These are phyloP conservation scores for Phytophthora pluvialis DNA, from an alignment of 352 stramenopile genomes.

Conservation along the genomic window DNA sequence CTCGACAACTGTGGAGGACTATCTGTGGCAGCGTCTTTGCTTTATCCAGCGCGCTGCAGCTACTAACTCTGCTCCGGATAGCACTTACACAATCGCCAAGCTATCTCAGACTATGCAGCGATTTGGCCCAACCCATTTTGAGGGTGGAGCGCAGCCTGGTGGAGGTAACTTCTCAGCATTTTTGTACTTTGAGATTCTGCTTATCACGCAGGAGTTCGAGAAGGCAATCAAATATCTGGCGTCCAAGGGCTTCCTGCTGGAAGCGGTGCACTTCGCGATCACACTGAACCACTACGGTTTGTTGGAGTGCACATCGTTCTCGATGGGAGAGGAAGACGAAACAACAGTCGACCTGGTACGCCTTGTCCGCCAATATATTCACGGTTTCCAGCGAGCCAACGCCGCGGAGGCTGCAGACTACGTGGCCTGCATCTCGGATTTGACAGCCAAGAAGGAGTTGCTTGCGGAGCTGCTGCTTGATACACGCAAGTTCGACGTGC, in stretches of 20 bases:
- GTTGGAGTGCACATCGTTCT: constrained; percentile 63
- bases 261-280: constrained; percentile 84
- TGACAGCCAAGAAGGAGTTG: constrained; percentile 70
- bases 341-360: constrained; percentile 68
- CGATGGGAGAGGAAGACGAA: constrained; percentile 67
- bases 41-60: constrained; percentile 68
- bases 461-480: constrained; percentile 80
- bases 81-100: constrained; percentile 65
- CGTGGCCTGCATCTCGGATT: constrained; percentile 71
- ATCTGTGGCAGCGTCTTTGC: constrained; percentile 85
- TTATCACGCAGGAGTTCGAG: constrained; percentile 84
- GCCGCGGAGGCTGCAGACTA: constrained; percentile 83
- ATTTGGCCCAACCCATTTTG: constrained; percentile 78
- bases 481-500: constrained; percentile 79
- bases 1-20: constrained; percentile 85
- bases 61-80: constrained; percentile 50
- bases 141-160: constrained; percentile 45
- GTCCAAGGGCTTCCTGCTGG: constrained; percentile 75
- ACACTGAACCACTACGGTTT: constrained; percentile 83
- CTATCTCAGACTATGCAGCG: constrained; percentile 79
- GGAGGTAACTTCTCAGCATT: constrained; percentile 62
- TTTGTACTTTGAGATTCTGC: constrained; percentile 82
- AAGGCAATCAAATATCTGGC: constrained; percentile 83
- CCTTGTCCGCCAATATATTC: constrained; percentile 85
- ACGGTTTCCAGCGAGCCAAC: constrained; percentile 83